Evolutionary conservation across 2,329 filamentous ascomycete species (phyloP).

Genomic region (Paraphoma sp.): DNA sequence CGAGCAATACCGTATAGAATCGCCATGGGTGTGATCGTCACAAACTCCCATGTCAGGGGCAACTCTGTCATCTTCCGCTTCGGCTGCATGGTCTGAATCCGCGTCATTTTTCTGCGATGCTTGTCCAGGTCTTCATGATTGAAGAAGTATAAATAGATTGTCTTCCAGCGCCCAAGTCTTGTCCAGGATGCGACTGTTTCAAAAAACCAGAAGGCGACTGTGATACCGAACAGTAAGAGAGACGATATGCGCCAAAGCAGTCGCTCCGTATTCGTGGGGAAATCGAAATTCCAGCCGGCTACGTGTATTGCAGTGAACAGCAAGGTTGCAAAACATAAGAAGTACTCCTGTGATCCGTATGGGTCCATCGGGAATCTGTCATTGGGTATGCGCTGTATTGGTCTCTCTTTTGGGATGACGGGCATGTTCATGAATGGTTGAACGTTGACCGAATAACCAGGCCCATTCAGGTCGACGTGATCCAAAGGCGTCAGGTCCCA

Average conservation of each 20-base stretch:
- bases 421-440: constrained; percentile 25
- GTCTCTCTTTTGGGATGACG: constrained; percentile 15
- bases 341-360: constrained; percentile 19
- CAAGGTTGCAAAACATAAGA: constrained; percentile 14
- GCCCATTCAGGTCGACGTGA: constrained; percentile 12
- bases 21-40: constrained; percentile 20
- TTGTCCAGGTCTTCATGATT: constrained; percentile 10
- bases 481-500: constrained; percentile 21
- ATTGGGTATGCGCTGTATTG: constrained; percentile 24
- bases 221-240: constrained; percentile 20
- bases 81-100: constrained; percentile 8
- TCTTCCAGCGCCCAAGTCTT: constrained; percentile 22
- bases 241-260: constrained; percentile 16
- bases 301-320: constrained; percentile 16
- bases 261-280: constrained; percentile 12
- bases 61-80: constrained; percentile 21
- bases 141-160: constrained; percentile 16
- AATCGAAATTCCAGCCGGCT: constrained; percentile 20
- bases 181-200: constrained; percentile 25
- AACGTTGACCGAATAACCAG: constrained; percentile 23
- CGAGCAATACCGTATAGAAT: constrained; percentile 24
- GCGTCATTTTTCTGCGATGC: constrained; percentile 9
- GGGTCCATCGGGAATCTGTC: constrained; percentile 21
- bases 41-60: constrained; percentile 23
- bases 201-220: constrained; percentile 24